phyloP scores from a whole-genome alignment of 805 yeast species.

The Saccharomyces paradoxus region DNA sequence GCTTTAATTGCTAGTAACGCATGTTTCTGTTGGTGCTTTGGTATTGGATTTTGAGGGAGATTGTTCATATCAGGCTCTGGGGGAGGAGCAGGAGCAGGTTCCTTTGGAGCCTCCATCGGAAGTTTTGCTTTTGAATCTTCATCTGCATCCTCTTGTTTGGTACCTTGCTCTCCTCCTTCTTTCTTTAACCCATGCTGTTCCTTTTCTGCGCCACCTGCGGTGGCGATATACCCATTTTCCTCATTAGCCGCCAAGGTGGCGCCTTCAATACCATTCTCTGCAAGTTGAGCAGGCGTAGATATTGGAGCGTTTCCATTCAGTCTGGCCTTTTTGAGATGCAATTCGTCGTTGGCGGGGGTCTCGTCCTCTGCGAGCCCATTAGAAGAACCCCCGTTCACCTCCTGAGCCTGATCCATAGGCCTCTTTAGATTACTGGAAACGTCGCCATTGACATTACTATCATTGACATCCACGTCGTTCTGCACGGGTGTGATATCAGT shows the following conservation, averaged over 20 bases:
- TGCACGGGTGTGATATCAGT: neutral
- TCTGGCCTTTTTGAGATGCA: neutral
- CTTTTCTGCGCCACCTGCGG: neutral
- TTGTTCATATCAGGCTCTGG: slow-evolving; percentile 65
- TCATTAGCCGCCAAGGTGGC: neutral
- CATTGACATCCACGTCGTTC: neutral
- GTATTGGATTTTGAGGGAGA: slow-evolving; percentile 59
- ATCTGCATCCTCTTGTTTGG: neutral
- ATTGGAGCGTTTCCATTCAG: neutral
- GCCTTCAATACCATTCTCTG: neutral
- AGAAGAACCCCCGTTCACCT: neutral
- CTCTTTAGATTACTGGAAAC: neutral
- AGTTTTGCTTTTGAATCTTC: neutral
- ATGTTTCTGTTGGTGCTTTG: slow-evolving; percentile 76
- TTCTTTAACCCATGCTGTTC: neutral
- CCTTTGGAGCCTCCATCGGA: slow-evolving; percentile 1
- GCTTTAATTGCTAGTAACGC: slow-evolving; percentile 75
- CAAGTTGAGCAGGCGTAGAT: neutral
- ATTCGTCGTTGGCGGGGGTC: neutral
- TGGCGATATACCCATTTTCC: neutral
- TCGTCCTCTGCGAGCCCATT: neutral
- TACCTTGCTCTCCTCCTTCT: neutral
- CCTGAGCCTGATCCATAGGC: neutral
- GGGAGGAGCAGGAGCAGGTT: slow-evolving; percentile 71
- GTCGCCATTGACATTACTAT: neutral